Percentiles rank a stretch among this genome's conserved stretches.
phyloP scores from a whole-genome alignment of 495 filamentous ascomycete species.

The Glonium stellatum region DNA sequence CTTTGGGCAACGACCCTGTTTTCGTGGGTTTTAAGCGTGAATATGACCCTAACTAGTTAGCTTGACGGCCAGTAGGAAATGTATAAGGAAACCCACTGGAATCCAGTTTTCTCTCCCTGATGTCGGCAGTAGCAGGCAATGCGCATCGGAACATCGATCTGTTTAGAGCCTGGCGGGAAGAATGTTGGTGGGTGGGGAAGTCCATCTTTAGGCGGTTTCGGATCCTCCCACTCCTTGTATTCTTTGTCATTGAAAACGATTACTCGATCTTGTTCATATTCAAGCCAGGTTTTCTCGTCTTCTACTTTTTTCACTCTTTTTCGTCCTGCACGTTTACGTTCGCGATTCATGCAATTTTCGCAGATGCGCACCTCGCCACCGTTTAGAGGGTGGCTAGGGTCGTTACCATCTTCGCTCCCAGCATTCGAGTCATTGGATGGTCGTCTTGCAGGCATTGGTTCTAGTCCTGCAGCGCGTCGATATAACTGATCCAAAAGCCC shows the following conservation, averaged over 20 bases:
- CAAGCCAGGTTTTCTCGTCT: slow-evolving; percentile 72
- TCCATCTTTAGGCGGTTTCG: slow-evolving; percentile 40
- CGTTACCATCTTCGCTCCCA: slow-evolving; percentile 30
- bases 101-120: slow-evolving; percentile 84
- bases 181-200: background rate
- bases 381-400: slow-evolving; percentile 66
- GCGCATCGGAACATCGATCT: slow-evolving; percentile 82
- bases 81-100: slow-evolving; percentile 47
- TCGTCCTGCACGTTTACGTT: slow-evolving; percentile 79
- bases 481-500: slow-evolving; percentile 57
- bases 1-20: slow-evolving; percentile 71
- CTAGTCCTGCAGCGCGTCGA: slow-evolving; percentile 50
- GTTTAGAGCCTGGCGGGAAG: slow-evolving; percentile 46
- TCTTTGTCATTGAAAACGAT: slow-evolving; percentile 94
- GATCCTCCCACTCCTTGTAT: slow-evolving; percentile 68
- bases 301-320: slow-evolving; percentile 84
- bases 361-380: slow-evolving; percentile 87
- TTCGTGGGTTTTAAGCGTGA: slow-evolving; percentile 76
- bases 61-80: background rate
- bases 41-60: slow-evolving; percentile 59
- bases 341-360: slow-evolving; percentile 70
- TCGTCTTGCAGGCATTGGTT: slow-evolving; percentile 18
- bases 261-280: slow-evolving; percentile 69
- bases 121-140: slow-evolving; percentile 96
- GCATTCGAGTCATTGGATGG: slow-evolving; percentile 32